Evolutionary conservation across 495 filamentous ascomycete genomes (phyloP).

Genomic region (Penicillium subrubescens): DNA sequence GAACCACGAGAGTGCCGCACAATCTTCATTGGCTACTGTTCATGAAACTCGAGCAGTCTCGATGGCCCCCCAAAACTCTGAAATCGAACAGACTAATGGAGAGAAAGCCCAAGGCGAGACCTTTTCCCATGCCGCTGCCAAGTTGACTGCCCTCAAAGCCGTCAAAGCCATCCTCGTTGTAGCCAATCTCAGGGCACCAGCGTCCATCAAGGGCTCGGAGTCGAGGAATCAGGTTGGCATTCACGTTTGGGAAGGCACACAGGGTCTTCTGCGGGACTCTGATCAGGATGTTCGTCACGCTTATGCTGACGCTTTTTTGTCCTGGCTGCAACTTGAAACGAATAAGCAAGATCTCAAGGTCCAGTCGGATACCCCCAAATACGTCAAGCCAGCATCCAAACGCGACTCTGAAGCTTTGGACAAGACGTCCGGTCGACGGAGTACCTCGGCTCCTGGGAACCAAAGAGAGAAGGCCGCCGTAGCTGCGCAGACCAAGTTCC

Average conservation of each 20-base stretch:
- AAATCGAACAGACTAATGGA: slow-evolving; percentile 23
- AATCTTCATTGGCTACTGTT: slow-evolving; percentile 42
- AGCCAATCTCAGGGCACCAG: slow-evolving; percentile 65
- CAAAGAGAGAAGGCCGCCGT: slow-evolving; percentile 60
- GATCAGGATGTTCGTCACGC: slow-evolving; percentile 76
- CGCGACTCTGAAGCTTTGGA: slow-evolving; percentile 46
- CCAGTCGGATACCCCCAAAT: slow-evolving; percentile 55
- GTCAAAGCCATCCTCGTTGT: slow-evolving; percentile 80
- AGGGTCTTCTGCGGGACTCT: slow-evolving; percentile 81
- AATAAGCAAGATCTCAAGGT: slow-evolving; percentile 65
- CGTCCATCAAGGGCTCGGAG: slow-evolving; percentile 61
- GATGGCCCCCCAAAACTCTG: slow-evolving; percentile 5
- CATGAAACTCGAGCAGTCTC: slow-evolving; percentile 34
- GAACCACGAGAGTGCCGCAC: slow-evolving; percentile 37
- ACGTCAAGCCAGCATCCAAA: slow-evolving; percentile 34
- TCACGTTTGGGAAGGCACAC: slow-evolving; percentile 86
- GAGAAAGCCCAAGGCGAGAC: slow-evolving; percentile 41
- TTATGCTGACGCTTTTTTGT: slow-evolving; percentile 78
- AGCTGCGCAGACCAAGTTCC: slow-evolving; percentile 63
- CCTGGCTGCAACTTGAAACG: slow-evolving; percentile 82
- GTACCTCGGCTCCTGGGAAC: slow-evolving; percentile 55
- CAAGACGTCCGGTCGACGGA: slow-evolving; percentile 48
- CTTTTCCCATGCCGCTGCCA: slow-evolving; percentile 74
- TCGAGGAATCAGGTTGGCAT: slow-evolving; percentile 73
- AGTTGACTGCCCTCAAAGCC: slow-evolving; percentile 73